Conservation (phyloP, 1,139 yeast genomes). For the Yamadazyma songkhlaensis region DNA sequence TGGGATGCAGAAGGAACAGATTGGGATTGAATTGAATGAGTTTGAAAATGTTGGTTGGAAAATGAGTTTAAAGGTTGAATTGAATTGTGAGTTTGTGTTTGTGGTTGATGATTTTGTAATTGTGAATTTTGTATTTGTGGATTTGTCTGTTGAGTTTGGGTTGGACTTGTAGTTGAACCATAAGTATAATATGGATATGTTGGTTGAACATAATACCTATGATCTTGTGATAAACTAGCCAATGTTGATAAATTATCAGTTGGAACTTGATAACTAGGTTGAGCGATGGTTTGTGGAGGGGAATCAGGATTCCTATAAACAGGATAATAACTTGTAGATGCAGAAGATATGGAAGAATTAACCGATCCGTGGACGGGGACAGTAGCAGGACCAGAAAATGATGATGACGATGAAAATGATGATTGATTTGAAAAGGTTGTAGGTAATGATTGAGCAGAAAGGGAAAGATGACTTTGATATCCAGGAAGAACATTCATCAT, state of each 20-base stretch:
- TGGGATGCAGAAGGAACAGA: too few species aligned
- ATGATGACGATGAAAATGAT: background rate
- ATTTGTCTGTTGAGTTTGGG: background rate
- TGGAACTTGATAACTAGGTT: background rate
- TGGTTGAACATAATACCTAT: background rate
- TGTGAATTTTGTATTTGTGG: too few species aligned
- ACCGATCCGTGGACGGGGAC: background rate
- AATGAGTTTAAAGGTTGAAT: too few species aligned
- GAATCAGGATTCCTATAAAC: background rate
- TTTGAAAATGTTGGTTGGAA: too few species aligned
- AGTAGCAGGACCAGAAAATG: too few species aligned
- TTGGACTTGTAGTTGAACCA: background rate
- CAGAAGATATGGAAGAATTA: background rate
- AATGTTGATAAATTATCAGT: too few species aligned
- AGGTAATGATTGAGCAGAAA: background rate
- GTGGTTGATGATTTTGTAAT: too few species aligned
- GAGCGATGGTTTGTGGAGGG: background rate
- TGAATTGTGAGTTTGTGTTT: too few species aligned
- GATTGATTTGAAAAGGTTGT: background rate
- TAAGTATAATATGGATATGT: background rate
- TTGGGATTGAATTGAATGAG: too few species aligned
- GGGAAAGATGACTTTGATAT: background rate
- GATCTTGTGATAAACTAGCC: background rate
- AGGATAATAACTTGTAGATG: conserved; percentile 1
- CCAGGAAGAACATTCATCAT: too few species aligned